phyloP scores from a whole-genome alignment of 2,329 filamentous ascomycete genomes.

The Coleophoma eucalyptorum region DNA sequence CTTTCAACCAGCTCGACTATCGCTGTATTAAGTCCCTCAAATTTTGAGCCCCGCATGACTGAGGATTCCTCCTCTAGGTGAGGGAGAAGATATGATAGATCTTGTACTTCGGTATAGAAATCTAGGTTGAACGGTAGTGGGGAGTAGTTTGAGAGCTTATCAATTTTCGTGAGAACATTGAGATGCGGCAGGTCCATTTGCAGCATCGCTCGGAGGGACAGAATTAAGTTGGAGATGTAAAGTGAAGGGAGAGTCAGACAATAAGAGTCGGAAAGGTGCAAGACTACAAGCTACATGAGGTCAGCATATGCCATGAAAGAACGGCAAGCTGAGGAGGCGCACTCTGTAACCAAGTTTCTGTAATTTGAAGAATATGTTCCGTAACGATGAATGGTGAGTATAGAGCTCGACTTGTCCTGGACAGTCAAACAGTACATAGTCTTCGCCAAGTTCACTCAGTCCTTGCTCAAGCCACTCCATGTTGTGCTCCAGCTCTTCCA shows the following conservation, averaged over 20 bases:
- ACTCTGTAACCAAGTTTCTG: conserved; percentile 93
- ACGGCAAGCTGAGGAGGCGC: conserved; percentile 32
- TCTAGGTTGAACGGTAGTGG: conserved; percentile 92
- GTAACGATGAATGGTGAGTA: conserved; percentile 87
- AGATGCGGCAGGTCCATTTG: conserved; percentile 96
- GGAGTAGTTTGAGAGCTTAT: conserved; percentile 83
- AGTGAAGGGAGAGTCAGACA: conserved; percentile 89
- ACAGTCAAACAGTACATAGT: conserved; percentile 94
- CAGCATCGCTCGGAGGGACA: conserved; percentile 93
- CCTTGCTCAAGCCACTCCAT: conserved; percentile 87
- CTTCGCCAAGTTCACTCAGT: conserved; percentile 75
- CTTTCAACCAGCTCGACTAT: conserved; percentile 84
- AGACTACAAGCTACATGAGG: conserved; percentile 70
- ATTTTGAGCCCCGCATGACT: conserved; percentile 67
- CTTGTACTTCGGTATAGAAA: conserved; percentile 96
- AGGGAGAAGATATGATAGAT: conserved; percentile 79
- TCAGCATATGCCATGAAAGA: conserved; percentile 16
- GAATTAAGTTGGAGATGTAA: conserved; percentile 89
- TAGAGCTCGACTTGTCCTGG: conserved; percentile 97
- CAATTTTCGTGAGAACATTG: conserved; percentile 96
- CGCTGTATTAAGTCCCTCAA: conserved; percentile 78
- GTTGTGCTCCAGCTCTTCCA: conserved; percentile 93
- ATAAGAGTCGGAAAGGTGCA: conserved; percentile 93
- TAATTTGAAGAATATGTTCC: conserved; percentile 86
- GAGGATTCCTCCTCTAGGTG: conserved; percentile 77